phyloP scores from a whole-genome alignment of 78 protist species.

The Pigoraptor vietnamica region DNA sequence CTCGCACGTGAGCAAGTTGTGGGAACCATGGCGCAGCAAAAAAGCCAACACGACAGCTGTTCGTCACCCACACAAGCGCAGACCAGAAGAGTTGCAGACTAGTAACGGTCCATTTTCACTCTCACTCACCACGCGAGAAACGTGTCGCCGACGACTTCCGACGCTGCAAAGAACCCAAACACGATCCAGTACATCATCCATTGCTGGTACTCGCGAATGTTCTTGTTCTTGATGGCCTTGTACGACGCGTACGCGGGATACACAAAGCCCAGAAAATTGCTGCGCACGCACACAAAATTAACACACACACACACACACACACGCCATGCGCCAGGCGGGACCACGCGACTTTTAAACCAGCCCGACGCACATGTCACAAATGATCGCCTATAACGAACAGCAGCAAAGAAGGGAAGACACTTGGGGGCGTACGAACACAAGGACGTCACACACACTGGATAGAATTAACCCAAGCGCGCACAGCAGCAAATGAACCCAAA shows the following conservation, averaged over 20 bases:
- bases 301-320: background rate
- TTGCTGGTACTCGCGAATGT: background rate
- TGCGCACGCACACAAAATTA: background rate
- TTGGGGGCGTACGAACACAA: no score
- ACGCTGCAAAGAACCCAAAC: background rate
- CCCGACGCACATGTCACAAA: no score
- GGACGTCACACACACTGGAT: no score
- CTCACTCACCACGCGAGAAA: background rate
- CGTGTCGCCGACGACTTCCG: background rate
- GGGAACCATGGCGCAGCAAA: background rate
- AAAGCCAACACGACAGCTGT: background rate
- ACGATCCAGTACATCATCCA: conserved; percentile 14
- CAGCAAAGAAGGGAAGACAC: no score
- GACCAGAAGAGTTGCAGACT: no score
- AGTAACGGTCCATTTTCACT: background rate
- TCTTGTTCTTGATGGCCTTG: background rate
- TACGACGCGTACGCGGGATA: conserved; percentile 1
- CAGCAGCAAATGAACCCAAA: no score
- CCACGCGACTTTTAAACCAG: no score
- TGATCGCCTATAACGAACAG: no score
- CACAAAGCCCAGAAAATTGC: background rate
- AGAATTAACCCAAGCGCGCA: no score
- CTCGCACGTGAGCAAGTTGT: no score
- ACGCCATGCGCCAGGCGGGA: no score
- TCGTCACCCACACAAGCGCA: no score